Percentiles rank a stretch among this genome's conserved stretches.
Evolutionary conservation across 805 yeast species (phyloP).

Genomic region (Starmerella lactis-condensi): DNA sequence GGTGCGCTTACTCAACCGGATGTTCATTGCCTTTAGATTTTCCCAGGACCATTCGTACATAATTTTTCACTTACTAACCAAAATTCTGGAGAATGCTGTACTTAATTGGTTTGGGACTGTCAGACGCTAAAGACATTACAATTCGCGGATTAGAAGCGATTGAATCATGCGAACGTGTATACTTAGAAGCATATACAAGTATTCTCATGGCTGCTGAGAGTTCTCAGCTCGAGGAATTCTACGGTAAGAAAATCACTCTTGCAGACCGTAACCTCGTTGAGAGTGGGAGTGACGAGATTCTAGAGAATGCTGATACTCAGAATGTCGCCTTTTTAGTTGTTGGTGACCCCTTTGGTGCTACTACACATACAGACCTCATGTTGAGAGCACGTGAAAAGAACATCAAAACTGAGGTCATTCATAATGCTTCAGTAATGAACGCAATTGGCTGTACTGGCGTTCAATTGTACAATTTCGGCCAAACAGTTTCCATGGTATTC

Average conservation of each 20-base stretch:
- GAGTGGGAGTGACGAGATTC: slow-evolving; percentile 64
- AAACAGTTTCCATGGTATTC: slow-evolving; percentile 89
- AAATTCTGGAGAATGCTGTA: slow-evolving; percentile 76
- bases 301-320: slow-evolving; percentile 52
- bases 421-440: slow-evolving; percentile 93
- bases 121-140: slow-evolving; percentile 76
- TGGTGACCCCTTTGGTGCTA: slow-evolving; percentile 96
- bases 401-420: slow-evolving; percentile 64
- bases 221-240: slow-evolving; percentile 56
- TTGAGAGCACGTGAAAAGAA: slow-evolving; percentile 74
- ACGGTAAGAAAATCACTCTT: slow-evolving; percentile 65
- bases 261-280: slow-evolving; percentile 95
- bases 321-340: slow-evolving; percentile 91
- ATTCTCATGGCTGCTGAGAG: slow-evolving; percentile 83
- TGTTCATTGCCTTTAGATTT: too few species aligned
- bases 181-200: slow-evolving; percentile 86
- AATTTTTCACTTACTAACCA: not conserved
- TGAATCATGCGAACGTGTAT: slow-evolving; percentile 70
- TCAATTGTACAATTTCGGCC: slow-evolving; percentile 88
- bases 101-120: slow-evolving; percentile 77
- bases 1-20: too few species aligned
- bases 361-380: slow-evolving; percentile 89
- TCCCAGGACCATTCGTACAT: slow-evolving; percentile 2
- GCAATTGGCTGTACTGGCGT: slow-evolving; percentile 97
- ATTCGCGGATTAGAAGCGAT: slow-evolving; percentile 84